Evolutionary conservation across 495 filamentous ascomycete species (phyloP).

Genomic region (Cryomyces minteri): DNA sequence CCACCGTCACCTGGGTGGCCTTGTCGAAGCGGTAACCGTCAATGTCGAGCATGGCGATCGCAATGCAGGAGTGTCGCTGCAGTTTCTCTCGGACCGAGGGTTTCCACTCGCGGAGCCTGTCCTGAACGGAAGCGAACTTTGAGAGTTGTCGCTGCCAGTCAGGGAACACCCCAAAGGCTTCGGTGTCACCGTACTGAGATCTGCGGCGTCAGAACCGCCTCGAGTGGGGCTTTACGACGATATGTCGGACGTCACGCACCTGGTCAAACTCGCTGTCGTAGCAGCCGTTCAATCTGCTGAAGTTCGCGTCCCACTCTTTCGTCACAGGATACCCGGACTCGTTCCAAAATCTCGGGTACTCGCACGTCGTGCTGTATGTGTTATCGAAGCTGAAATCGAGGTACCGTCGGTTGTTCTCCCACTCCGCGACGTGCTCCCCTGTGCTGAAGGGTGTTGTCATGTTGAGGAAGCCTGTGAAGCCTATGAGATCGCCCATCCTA

Average conservation of each 20-base stretch:
- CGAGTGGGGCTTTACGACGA: too few relatives aligned
- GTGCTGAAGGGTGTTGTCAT: constrained; percentile 39
- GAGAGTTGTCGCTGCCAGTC: constrained; percentile 48
- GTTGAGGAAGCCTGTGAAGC: constrained; percentile 49
- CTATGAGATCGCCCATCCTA: constrained; percentile 51
- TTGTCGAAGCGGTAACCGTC: constrained; percentile 58
- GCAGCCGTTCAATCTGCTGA: constrained; percentile 32
- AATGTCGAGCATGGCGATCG: constrained; percentile 43
- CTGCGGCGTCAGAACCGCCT: too few relatives aligned
- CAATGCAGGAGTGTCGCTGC: constrained; percentile 43
- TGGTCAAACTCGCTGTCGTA: constrained; percentile 50
- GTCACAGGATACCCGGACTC: constrained; percentile 37
- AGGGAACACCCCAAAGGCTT: constrained; percentile 48
- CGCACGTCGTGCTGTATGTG: constrained; percentile 35
- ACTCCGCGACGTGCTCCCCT: constrained; percentile 37
- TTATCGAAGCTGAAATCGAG: constrained; percentile 45
- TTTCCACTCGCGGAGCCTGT: constrained; percentile 52
- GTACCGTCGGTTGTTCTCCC: constrained; percentile 40
- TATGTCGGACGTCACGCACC: too few relatives aligned
- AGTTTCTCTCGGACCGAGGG: constrained; percentile 38
- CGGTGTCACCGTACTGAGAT: too few relatives aligned
- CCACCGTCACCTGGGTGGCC: constrained; percentile 44
- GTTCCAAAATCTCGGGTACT: constrained; percentile 48
- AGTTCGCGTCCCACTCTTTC: constrained; percentile 21
- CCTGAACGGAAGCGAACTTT: constrained; percentile 58